Conservation (phyloP, 345 rosid species). For the Aquilaria yunnanensis region DNA sequence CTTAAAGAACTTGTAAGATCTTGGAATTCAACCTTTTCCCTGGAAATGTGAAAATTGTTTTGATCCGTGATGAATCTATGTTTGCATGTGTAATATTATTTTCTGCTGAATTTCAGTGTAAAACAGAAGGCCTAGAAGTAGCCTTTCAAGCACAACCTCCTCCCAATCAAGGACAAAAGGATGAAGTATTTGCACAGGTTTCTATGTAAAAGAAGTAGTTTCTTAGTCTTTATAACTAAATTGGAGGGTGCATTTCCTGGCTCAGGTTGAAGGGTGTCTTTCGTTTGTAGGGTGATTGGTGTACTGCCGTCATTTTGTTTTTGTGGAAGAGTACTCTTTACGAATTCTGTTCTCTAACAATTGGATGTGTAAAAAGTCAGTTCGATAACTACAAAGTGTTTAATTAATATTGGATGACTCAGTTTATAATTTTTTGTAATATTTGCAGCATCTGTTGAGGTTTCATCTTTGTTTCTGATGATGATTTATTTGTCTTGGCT, state of each 20-base stretch:
- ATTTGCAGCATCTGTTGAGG: too few relatives aligned
- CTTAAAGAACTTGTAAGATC: slow-evolving; percentile 86
- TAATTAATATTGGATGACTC: too few relatives aligned
- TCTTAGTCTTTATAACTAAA: too few relatives aligned
- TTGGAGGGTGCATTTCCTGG: too few relatives aligned
- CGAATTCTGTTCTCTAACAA: too few relatives aligned
- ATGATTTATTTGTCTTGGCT: slow-evolving; percentile 10
- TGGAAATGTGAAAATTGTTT: not conserved
- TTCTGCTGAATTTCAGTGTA: slow-evolving; percentile 42
- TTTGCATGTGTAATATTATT: not conserved
- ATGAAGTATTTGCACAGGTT: slow-evolving; percentile 88
- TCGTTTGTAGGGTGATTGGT: too few relatives aligned
- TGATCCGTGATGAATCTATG: not conserved
- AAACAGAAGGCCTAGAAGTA: slow-evolving; percentile 68
- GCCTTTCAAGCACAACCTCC: slow-evolving; percentile 59
- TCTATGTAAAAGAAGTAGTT: slow-evolving; percentile 5
- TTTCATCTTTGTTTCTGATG: slow-evolving; percentile 6
- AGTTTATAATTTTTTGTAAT: too few relatives aligned
- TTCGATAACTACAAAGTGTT: too few relatives aligned
- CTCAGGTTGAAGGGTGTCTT: too few relatives aligned
- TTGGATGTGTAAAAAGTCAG: too few relatives aligned
- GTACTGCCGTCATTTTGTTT: too few relatives aligned
- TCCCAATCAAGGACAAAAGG: slow-evolving; percentile 51
- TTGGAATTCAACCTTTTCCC: not conserved
- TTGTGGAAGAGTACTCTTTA: too few relatives aligned